Base-by-base conservation (phyloP, 164 flowering plant species). In the Vitis rotundifolia region DNA sequence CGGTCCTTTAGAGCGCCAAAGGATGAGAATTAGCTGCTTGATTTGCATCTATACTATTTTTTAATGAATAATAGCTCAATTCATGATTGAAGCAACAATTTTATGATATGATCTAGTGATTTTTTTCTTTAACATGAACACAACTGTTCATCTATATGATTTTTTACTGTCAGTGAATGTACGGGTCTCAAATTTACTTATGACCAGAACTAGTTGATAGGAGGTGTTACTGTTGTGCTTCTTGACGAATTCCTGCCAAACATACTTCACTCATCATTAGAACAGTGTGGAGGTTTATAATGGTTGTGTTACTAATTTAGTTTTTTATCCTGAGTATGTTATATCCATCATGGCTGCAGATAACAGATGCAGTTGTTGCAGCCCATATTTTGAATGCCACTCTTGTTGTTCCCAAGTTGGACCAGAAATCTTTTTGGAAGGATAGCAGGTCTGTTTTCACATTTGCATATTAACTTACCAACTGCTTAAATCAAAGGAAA, bases 341-440 rank as follows among this genome's bases (percentile, higher is more conserved):
- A 7, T 54, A 8, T 11, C 26, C 49, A 11, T 52, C 29, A 5
- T 69, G 65, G 68, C 31, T 69, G 72, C 86, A 89, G 94, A 88
- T 89, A 71, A 85, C 80, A 55, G 94, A 89, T 80, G 87, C 87
- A 67, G 94, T 89, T 66, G 94, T 87, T 76, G 90, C 88, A 52
- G 92, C 94, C 28, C 80, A 77, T 60, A 86, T 89, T 61, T 68
- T 89, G 77, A 89, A 89, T 73, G 91, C 90, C 8, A 89, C 90
- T 59, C 87, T 89, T 19, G 84, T 89, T 53, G 79, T 89, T 73
- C 94, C 94, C 15, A 80, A 79, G 76, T 74, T 89, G 60, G 94
- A 89, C 64, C 86, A 86, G 67, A 78, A 84, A 8, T 89, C 94
- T 0, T 88, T 74, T 65, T 89, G 94, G 94, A 85, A 84, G 65